Base-by-base conservation (phyloP, 768 basidiomycete genomes). In the Pulveroboletus ravenelii region DNA sequence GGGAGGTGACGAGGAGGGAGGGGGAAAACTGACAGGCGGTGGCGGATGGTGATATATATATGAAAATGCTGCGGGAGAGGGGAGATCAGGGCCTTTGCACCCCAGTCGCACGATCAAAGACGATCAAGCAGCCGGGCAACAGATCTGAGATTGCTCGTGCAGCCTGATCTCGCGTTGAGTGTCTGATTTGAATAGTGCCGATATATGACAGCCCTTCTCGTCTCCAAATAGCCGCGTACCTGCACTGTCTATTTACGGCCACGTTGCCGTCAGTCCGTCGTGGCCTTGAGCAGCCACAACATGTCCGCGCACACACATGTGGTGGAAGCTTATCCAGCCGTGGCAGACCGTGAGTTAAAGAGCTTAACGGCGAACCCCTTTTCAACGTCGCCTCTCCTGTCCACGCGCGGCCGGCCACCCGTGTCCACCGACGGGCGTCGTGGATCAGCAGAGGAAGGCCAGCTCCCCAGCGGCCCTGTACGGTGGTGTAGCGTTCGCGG, bases 21-120 rank as follows among this genome's bases (percentile, higher is more conserved):
- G 66, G 74, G 57, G 72, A 75, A 78, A 74, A 67, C 70, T 69
- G 71, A 67, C 69, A 71, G 63, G 57, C 50, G 59, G 57, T 63
- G 62, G 63, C 66, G 74, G 62, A 70, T 70, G 64, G 71, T 70
- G 73, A 75, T 80, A 79, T 80, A 79, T 81, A 82, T 78, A 79
- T 73, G 69, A 70, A 67, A 63, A 64, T 42, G 59, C 64, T 62
- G 71, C 60, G 69, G 62, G 58, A 66, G 70, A 60, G 66, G 62
- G 72, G 70, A 70, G 70, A 74, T 71, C 70, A 73, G 68, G 71
- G 72, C 59, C 62, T 63, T 62, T 65, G 63, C 64, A 60, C 65
- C 74, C 74, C 74, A 63, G 65, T 79, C 77, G 74, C 79, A 78
- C 77, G 78, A 78, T 80, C 79, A 79, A 62, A 78, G 79, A 76